Evolutionary conservation across 2,329 filamentous ascomycete species (phyloP).

Genomic region (Phaeosphaeriaceae sp.): DNA sequence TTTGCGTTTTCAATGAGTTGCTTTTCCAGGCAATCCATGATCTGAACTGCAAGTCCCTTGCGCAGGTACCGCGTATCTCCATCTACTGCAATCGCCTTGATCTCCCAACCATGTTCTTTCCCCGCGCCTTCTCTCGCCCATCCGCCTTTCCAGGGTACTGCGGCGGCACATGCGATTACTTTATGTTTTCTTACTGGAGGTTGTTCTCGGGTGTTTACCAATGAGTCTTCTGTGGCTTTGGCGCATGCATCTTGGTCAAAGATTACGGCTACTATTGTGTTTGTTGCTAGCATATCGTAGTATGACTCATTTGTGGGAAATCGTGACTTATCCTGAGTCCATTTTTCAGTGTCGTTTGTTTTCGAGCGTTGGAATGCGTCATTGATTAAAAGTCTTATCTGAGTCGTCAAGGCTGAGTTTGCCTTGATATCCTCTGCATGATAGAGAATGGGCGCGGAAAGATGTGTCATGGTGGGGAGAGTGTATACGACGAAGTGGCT

Average conservation of each 20-base stretch:
- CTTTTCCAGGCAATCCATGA: conserved; percentile 17
- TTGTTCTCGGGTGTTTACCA: not conserved
- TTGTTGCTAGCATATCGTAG: conserved; percentile 16
- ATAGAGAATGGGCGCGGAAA: conserved; percentile 21
- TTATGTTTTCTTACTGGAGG: conserved; percentile 5
- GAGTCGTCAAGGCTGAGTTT: conserved; percentile 11
- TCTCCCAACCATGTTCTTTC: conserved; percentile 33
- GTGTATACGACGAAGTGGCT: not conserved
- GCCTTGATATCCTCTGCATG: conserved; percentile 9
- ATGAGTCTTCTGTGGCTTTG: not conserved
- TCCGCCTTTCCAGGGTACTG: conserved; percentile 33
- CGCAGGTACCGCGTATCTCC: conserved; percentile 21
- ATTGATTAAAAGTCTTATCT: conserved; percentile 26
- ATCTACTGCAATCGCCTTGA: conserved; percentile 34
- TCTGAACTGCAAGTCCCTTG: conserved; percentile 23
- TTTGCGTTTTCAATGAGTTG: conserved; percentile 10
- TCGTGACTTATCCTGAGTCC: conserved; percentile 14
- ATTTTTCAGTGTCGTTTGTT: conserved; percentile 15
- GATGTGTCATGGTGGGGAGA: conserved; percentile 4
- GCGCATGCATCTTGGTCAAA: conserved; percentile 13
- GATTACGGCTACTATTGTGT: conserved; percentile 22
- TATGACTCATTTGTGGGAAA: conserved; percentile 21
- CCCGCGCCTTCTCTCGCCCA: conserved; percentile 21
- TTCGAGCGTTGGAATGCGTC: conserved; percentile 28
- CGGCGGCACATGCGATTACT: conserved; percentile 29